These are phyloP conservation scores for Mytilinidion resinicola DNA, from an alignment of 495 filamentous ascomycete genomes.

Conservation along the genomic window DNA sequence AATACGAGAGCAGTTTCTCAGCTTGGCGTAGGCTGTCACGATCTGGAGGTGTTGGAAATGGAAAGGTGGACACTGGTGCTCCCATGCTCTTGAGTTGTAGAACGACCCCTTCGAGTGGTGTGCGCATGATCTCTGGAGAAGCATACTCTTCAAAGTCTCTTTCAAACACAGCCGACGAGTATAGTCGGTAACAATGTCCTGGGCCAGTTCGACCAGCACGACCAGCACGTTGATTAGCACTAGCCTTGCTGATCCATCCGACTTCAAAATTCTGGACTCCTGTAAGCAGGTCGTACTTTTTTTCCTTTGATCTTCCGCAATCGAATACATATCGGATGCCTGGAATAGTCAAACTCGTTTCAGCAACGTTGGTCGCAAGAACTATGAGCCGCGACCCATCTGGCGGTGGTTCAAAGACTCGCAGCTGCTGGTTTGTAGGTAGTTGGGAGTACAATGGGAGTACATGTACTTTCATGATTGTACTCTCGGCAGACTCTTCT, in stretches of 20 bases:
- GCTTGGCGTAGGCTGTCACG: conserved; percentile 72
- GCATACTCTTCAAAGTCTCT: conserved; percentile 80
- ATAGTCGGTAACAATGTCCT: conserved; percentile 90
- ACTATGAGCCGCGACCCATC: conserved; percentile 82
- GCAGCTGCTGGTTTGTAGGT: conserved; percentile 87
- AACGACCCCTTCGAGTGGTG: conserved; percentile 87
- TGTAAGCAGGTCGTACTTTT: conserved; percentile 72
- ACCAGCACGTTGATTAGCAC: conserved; percentile 85
- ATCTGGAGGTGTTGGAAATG: conserved; percentile 92
- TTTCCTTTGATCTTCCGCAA: conserved; percentile 84
- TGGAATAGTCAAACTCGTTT: conserved; percentile 94
- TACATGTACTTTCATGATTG: conserved; percentile 64
- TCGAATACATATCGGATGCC: conserved; percentile 96
- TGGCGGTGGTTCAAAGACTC: conserved; percentile 85
- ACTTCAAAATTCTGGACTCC: conserved; percentile 95
- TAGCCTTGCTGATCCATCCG: conserved; percentile 96
- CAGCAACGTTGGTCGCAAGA: conserved; percentile 92
- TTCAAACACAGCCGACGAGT: conserved; percentile 92
- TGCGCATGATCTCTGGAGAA: conserved; percentile 81
- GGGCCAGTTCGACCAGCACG: conserved; percentile 94
- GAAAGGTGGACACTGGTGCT: conserved; percentile 86
- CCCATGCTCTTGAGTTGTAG: conserved; percentile 95
- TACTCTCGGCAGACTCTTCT: conserved; percentile 39
- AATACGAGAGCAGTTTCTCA: conserved; percentile 67
- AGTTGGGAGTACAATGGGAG: conserved; percentile 90